Conservation (phyloP, 1,284 basidiomycete species). For the Waitea zeae region DNA sequence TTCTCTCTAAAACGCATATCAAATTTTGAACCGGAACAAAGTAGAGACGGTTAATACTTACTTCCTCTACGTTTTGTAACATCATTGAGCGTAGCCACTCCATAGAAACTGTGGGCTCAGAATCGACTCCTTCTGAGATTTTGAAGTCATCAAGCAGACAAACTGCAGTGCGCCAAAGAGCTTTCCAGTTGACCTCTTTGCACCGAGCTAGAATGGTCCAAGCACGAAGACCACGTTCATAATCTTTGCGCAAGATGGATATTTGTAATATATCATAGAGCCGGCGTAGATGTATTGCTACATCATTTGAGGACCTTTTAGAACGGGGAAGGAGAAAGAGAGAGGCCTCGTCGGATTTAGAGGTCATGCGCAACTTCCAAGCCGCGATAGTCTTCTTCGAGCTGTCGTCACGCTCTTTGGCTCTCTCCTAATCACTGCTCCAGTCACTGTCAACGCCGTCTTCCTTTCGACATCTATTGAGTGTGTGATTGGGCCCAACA, state of each 20-base stretch:
- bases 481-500: too few species aligned
- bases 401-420: background rate
- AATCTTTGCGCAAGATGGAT: conserved; percentile 52
- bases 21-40: conserved; percentile 1
- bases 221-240: conserved; percentile 46
- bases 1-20: conserved; percentile 40
- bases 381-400: background rate
- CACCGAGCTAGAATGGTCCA: conserved; percentile 76
- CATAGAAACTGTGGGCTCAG: conserved; percentile 11
- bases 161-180: conserved; percentile 60
- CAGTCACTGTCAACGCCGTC: conserved; percentile 49
- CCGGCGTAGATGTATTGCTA: conserved; percentile 54
- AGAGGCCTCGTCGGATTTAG: conserved; percentile 21
- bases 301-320: conserved; percentile 26
- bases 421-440: conserved; percentile 1
- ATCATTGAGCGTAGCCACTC: conserved; percentile 52
- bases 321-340: conserved; percentile 35
- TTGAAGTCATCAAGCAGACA: conserved; percentile 27
- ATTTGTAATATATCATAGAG: conserved; percentile 62
- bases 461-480: too few species aligned
- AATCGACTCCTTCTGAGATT: conserved; percentile 9
- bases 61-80: conserved; percentile 41
- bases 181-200: conserved; percentile 65
- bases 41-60: conserved; percentile 26
- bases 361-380: background rate